phyloP scores from a whole-genome alignment of 2,329 filamentous ascomycete species.

The Tolypocladium guangdongense region DNA sequence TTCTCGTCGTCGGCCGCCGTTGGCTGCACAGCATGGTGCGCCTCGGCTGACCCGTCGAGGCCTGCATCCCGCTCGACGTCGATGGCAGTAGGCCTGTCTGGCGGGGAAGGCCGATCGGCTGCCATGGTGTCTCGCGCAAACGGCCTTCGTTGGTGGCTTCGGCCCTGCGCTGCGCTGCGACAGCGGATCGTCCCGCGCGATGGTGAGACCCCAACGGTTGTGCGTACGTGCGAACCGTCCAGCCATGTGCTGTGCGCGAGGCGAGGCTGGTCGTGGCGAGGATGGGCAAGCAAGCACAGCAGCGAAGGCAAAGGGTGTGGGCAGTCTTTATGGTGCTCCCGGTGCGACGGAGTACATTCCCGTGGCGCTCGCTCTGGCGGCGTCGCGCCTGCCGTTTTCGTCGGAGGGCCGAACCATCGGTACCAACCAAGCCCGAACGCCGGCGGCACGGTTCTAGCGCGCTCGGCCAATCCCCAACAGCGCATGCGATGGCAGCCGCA shows the following conservation, averaged over 20 bases:
- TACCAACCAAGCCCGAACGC: too few relatives aligned
- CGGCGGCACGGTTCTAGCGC: too few relatives aligned
- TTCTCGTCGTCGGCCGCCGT: neutral
- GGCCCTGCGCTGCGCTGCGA: neutral
- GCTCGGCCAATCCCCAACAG: too few relatives aligned
- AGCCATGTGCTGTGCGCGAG: neutral
- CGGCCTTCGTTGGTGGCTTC: neutral
- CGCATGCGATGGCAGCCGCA: too few relatives aligned
- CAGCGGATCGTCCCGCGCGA: neutral
- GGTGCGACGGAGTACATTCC: too few relatives aligned
- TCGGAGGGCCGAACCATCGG: too few relatives aligned
- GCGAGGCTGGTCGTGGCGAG: neutral
- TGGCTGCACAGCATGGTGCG: neutral
- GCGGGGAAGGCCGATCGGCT: neutral
- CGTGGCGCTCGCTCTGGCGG: too few relatives aligned
- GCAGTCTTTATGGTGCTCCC: too few relatives aligned
- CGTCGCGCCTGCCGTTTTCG: too few relatives aligned
- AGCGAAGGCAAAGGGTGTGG: too few relatives aligned
- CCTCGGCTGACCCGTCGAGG: conserved; percentile 2
- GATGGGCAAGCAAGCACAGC: too few relatives aligned
- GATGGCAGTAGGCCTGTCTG: conserved; percentile 13
- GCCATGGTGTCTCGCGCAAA: neutral
- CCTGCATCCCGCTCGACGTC: conserved; percentile 12
- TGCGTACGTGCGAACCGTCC: neutral
- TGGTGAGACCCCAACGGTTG: neutral